Conservation (phyloP, 257 asterid species). For the Ligustrum vulgare region DNA sequence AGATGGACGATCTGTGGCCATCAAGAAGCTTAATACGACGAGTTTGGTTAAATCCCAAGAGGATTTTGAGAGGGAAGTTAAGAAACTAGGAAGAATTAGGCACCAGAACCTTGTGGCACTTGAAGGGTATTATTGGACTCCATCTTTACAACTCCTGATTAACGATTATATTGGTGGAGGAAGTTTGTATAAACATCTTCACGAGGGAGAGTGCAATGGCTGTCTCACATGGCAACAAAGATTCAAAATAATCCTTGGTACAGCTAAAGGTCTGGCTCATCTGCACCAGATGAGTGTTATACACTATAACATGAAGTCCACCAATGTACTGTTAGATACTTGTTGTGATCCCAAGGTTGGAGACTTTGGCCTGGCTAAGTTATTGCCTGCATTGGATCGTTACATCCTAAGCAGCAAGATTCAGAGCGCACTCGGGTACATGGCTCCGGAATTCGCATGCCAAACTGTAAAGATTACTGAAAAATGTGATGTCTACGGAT, state of each 20-base stretch:
- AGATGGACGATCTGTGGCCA: slow-evolving; percentile 65
- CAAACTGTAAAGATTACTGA: slow-evolving; percentile 80
- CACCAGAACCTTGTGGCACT: slow-evolving; percentile 63
- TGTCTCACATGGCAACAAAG: slow-evolving; percentile 67
- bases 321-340: slow-evolving; percentile 51
- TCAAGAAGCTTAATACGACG: slow-evolving; percentile 76
- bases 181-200: slow-evolving; percentile 64
- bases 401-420: slow-evolving; percentile 75
- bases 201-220: slow-evolving; percentile 36
- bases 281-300: slow-evolving; percentile 58
- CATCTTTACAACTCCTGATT: slow-evolving; percentile 74
- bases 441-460: slow-evolving; percentile 89
- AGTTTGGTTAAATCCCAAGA: slow-evolving; percentile 73
- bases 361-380: slow-evolving; percentile 71
- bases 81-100: slow-evolving; percentile 53
- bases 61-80: slow-evolving; percentile 74
- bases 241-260: slow-evolving; percentile 56
- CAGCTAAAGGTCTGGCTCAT: slow-evolving; percentile 71
- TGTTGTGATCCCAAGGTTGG: slow-evolving; percentile 67
- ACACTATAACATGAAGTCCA: slow-evolving; percentile 76
- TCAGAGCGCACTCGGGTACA: slow-evolving; percentile 86
- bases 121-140: slow-evolving; percentile 84
- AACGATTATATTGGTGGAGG: slow-evolving; percentile 54
- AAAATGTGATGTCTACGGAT: slow-evolving; percentile 83
- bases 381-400: slow-evolving; percentile 63